phyloP scores from a whole-genome alignment of 2,329 filamentous ascomycete species.

The Tolypocladium inflatum region DNA sequence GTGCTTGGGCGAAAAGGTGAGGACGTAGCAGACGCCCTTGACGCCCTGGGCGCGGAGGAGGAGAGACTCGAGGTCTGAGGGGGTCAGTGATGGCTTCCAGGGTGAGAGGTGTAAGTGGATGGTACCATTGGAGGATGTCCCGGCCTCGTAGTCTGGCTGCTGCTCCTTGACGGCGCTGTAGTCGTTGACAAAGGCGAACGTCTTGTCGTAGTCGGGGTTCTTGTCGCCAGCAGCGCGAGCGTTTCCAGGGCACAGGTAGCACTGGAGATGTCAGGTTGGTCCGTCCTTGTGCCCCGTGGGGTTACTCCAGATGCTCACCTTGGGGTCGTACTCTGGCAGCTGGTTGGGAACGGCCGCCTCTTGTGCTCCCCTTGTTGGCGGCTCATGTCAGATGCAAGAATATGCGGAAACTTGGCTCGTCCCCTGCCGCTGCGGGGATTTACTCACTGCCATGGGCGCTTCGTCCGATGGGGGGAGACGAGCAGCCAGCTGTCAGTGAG shows the following conservation, averaged over 20 bases:
- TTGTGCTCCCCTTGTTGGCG: conserved; percentile 58
- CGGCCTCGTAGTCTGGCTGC: conserved; percentile 64
- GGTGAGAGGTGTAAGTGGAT: neutral
- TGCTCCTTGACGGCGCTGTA: conserved; percentile 94
- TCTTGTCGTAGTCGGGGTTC: conserved; percentile 80
- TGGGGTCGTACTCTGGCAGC: conserved; percentile 73
- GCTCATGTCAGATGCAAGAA: neutral
- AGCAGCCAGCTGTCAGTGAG: conserved; percentile 85
- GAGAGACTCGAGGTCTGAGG: conserved; percentile 57
- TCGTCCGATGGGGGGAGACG: conserved; percentile 91
- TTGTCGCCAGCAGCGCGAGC: conserved; percentile 74
- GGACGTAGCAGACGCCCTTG: conserved; percentile 92
- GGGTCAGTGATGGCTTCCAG: neutral
- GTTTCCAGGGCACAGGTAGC: conserved; percentile 92
- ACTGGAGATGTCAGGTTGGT: conserved; percentile 38
- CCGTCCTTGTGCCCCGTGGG: neutral
- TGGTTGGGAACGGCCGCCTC: conserved; percentile 59
- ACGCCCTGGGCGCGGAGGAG: conserved; percentile 78
- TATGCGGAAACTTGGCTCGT: neutral
- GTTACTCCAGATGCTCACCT: conserved; percentile 29
- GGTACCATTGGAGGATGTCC: conserved; percentile 26
- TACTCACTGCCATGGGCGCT: conserved; percentile 93
- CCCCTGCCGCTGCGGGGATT: neutral
- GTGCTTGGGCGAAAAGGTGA: conserved; percentile 88
- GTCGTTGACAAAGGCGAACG: conserved; percentile 94